Conservation (phyloP, 805 yeast genomes). For the Ogataea pilisensis region DNA sequence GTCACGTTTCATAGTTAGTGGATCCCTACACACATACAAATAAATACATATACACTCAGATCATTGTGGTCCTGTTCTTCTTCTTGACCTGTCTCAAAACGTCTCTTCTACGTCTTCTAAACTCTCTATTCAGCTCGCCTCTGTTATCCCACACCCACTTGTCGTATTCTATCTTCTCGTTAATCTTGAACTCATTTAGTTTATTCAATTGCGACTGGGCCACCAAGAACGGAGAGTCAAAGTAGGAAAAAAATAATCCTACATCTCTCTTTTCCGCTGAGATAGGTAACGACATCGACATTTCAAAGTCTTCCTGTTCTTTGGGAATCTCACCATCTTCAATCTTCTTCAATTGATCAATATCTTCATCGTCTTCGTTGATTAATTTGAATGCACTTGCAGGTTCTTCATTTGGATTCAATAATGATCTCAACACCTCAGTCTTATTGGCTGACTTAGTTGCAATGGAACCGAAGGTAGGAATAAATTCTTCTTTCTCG, state of each 20-base stretch:
- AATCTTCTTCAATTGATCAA: slow-evolving; percentile 32
- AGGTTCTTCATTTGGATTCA: slow-evolving; percentile 39
- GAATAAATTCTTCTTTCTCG: slow-evolving; percentile 47
- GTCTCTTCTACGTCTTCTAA: slow-evolving; percentile 74
- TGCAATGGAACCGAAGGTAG: slow-evolving; percentile 41
- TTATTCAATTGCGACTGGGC: slow-evolving; percentile 79
- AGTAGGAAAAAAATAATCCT: slow-evolving; percentile 77
- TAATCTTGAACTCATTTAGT: slow-evolving; percentile 35
- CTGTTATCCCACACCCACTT: slow-evolving; percentile 79
- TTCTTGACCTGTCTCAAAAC: slow-evolving; percentile 56
- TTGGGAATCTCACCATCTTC: too few species aligned
- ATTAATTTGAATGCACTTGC: slow-evolving; percentile 37
- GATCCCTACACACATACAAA: too few species aligned
- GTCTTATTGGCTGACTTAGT: slow-evolving; percentile 41
- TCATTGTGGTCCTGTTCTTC: slow-evolving; percentile 17
- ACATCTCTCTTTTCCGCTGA: slow-evolving; percentile 25
- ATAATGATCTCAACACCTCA: slow-evolving; percentile 57
- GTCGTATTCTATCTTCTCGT: slow-evolving; percentile 50
- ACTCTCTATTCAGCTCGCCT: slow-evolving; percentile 72
- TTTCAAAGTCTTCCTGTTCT: too few species aligned
- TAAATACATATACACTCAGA: too few species aligned
- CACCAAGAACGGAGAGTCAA: slow-evolving; percentile 78
- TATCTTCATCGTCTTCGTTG: slow-evolving; percentile 45
- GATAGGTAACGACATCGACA: slow-evolving; percentile 8
- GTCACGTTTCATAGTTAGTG: too few species aligned